Evolutionary conservation across 2,329 filamentous ascomycete species (phyloP).

Genomic region (Sordariomycetes sp.): DNA sequence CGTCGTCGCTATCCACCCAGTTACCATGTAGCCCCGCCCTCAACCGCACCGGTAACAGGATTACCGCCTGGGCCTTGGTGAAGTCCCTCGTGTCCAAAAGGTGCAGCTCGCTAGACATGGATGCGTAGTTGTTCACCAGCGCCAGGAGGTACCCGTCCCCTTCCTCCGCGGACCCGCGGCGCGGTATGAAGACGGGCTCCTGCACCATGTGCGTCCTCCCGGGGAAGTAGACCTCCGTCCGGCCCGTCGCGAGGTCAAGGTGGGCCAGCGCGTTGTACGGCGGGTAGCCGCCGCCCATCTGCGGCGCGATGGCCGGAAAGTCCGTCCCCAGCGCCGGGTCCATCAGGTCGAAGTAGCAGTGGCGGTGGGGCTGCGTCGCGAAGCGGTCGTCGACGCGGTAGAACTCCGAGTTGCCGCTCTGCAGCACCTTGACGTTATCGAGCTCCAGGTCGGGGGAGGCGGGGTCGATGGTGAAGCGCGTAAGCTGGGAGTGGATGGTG

Average conservation of each 20-base stretch:
- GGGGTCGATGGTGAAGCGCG: constrained; percentile 15
- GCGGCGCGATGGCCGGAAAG: constrained; percentile 15
- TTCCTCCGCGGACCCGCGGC: constrained; percentile 18
- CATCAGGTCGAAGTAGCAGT: constrained; percentile 27
- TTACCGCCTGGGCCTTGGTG: constrained; percentile 23
- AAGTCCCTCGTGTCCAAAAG: constrained; percentile 28
- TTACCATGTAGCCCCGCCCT: constrained; percentile 20
- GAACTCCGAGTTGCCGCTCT: no score
- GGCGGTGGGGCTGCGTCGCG: constrained; percentile 23
- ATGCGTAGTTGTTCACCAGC: constrained; percentile 9
- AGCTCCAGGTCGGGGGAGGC: constrained; percentile 17
- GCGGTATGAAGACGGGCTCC: constrained; percentile 30
- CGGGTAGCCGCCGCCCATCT: no score
- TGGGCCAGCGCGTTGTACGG: constrained; percentile 11
- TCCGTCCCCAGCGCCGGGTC: constrained; percentile 12
- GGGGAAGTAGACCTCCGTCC: constrained; percentile 18
- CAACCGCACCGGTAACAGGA: constrained; percentile 24
- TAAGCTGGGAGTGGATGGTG: constrained; percentile 26
- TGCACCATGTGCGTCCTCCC: constrained; percentile 22
- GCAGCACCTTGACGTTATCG: constrained; percentile 22
- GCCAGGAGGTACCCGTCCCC: constrained; percentile 27
- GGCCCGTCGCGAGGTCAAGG: constrained; percentile 13
- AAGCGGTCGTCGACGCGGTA: constrained; percentile 32
- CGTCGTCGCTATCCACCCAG: no score
- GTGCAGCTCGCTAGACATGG: background rate